These are phyloP conservation scores for Citrus trifoliata DNA, from an alignment of 345 rosid species.

Conservation along the genomic window DNA sequence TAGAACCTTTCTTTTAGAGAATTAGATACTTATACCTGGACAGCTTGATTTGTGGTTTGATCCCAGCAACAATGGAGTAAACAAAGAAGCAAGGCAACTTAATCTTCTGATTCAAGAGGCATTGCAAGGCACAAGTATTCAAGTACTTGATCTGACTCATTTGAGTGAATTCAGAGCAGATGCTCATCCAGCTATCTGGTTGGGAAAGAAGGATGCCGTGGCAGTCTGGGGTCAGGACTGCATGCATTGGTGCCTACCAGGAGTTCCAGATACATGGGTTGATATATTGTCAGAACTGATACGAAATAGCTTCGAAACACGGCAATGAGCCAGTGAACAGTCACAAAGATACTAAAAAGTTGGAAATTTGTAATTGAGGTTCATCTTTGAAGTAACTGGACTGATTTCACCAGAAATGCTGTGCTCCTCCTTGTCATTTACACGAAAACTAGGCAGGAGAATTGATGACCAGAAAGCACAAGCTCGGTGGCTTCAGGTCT, in stretches of 20 bases:
- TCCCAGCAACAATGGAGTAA: slow-evolving; percentile 84
- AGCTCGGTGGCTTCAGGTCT: neutral
- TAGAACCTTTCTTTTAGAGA: neutral
- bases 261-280: slow-evolving; percentile 93
- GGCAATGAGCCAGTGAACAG: slow-evolving; percentile 14
- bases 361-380: neutral
- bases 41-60: slow-evolving; percentile 97
- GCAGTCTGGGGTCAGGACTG: slow-evolving; percentile 95
- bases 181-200: slow-evolving; percentile 93
- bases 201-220: slow-evolving; percentile 90
- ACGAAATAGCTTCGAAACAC: slow-evolving; percentile 21
- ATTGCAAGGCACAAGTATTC: slow-evolving; percentile 47
- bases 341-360: neutral
- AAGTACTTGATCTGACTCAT: slow-evolving; percentile 62
- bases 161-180: slow-evolving; percentile 93
- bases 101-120: slow-evolving; percentile 49
- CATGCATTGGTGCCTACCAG: slow-evolving; percentile 99
- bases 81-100: slow-evolving; percentile 75
- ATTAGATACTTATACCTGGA: slow-evolving; percentile 35
- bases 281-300: slow-evolving; percentile 69
- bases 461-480: neutral
- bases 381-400: neutral
- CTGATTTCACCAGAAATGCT: neutral
- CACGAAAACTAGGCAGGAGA: neutral
- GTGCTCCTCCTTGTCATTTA: neutral